These are phyloP conservation scores for Trichophyton rubrum DNA, from an alignment of 2,329 filamentous ascomycete genomes.

Conservation along the genomic window DNA sequence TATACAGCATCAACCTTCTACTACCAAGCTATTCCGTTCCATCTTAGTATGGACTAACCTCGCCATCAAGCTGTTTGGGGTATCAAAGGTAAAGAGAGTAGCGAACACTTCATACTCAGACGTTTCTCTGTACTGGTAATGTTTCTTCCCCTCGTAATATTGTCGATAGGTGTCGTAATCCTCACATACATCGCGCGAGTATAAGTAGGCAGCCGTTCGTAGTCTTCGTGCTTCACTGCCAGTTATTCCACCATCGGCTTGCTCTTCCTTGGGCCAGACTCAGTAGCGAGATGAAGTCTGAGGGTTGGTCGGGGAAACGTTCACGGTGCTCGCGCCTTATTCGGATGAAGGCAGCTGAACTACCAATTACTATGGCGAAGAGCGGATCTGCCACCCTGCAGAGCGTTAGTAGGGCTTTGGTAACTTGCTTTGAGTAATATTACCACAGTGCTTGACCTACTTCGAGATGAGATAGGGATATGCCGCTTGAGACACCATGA, in stretches of 20 bases:
- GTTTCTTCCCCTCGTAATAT: neutral
- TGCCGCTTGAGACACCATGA: constrained; percentile 4
- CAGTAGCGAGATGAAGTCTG: constrained; percentile 22
- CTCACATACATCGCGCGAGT: neutral
- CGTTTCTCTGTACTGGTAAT: neutral
- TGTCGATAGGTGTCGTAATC: neutral
- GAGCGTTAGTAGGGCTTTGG: constrained; percentile 14
- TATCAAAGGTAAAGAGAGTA: neutral
- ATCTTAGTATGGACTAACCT: neutral
- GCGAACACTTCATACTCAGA: neutral
- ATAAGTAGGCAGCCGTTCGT: neutral
- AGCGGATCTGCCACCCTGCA: constrained; percentile 40
- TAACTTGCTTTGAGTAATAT: neutral
- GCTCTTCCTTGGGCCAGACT: constrained; percentile 22
- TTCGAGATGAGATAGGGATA: constrained; percentile 8
- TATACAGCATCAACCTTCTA: neutral
- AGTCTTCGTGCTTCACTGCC: constrained; percentile 9
- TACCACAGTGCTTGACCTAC: neutral
- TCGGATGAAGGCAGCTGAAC: constrained; percentile 40
- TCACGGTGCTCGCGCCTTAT: constrained; percentile 44
- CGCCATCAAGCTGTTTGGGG: neutral
- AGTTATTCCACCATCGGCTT: constrained; percentile 31
- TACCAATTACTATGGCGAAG: constrained; percentile 42
- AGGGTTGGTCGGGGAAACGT: constrained; percentile 28
- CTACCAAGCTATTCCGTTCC: neutral